Percentiles rank a stretch among this genome's conserved stretches.
Evolutionary conservation across 2,329 filamentous ascomycete genomes (phyloP).

Genomic region (Tolypocladium tropicale): DNA sequence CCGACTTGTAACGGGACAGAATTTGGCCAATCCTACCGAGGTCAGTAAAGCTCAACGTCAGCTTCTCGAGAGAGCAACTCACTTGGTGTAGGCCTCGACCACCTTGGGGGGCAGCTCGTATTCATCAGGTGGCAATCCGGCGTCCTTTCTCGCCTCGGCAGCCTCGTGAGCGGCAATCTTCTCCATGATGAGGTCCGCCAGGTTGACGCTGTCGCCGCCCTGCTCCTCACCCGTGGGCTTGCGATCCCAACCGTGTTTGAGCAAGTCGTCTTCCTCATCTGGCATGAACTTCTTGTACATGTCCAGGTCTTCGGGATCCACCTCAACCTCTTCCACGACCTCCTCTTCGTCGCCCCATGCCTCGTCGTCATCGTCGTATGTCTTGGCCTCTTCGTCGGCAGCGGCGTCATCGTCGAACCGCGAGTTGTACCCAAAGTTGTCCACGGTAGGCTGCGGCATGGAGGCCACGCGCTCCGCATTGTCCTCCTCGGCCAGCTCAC

Average conservation of each 20-base stretch:
- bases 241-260: constrained; percentile 52
- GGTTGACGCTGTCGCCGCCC: constrained; percentile 57
- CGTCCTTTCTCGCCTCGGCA: constrained; percentile 33
- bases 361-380: constrained; percentile 48
- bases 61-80: constrained; percentile 13
- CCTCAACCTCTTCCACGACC: constrained; percentile 60
- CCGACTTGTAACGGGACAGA: constrained; percentile 85
- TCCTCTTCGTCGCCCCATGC: constrained; percentile 76
- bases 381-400: constrained; percentile 31
- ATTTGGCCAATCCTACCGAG: constrained; percentile 64
- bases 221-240: constrained; percentile 36
- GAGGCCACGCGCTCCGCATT: constrained; percentile 21
- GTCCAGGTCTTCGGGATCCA: constrained; percentile 81
- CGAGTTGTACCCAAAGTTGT: constrained; percentile 70
- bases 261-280: constrained; percentile 58
- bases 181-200: constrained; percentile 86
- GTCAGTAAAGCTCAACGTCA: constrained; percentile 6
- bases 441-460: constrained; percentile 28
- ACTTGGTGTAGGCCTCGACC: constrained; percentile 88
- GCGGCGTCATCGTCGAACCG: constrained; percentile 53
- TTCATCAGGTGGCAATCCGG: constrained; percentile 61
- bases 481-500: constrained; percentile 80
- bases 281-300: constrained; percentile 87
- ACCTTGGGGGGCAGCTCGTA: constrained; percentile 85
- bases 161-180: constrained; percentile 92